phyloP scores from a whole-genome alignment of 139 green algal genomes.

The Edaphochlamys debaryana region DNA sequence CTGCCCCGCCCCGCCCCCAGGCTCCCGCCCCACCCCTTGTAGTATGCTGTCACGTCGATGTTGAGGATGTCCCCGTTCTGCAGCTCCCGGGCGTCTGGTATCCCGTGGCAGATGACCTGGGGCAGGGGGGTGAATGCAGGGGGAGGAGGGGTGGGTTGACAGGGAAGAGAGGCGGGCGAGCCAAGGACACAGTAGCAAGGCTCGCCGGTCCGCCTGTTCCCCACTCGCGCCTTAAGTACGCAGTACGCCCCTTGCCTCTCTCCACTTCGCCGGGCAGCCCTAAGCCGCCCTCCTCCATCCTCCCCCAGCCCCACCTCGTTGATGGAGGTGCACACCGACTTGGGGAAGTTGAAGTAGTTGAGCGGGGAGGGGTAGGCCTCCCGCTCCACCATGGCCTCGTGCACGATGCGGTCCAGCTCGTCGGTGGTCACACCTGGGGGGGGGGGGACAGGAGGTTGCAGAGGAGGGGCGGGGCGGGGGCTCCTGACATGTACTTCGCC shows the following conservation, averaged over 20 bases:
- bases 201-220: too few relatives aligned
- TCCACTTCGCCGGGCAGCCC: too few relatives aligned
- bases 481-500: too few relatives aligned
- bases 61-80: slow-evolving; percentile 98
- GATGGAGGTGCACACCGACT: slow-evolving; percentile 95
- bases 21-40: slow-evolving; percentile 52
- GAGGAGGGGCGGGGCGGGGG: too few relatives aligned
- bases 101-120: slow-evolving; percentile 98
- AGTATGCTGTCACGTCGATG: slow-evolving; percentile 93
- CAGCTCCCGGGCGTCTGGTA: slow-evolving; percentile 91
- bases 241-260: too few relatives aligned
- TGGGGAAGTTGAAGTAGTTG: slow-evolving; percentile 97
- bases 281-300: too few relatives aligned
- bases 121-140: not conserved
- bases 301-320: slow-evolving; percentile 87
- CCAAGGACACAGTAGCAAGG: too few relatives aligned
- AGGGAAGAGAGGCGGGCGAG: too few relatives aligned
- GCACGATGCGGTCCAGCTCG: slow-evolving; percentile 94
- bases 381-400: slow-evolving; percentile 82
- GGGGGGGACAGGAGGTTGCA: slow-evolving; percentile 11
- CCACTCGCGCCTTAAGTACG: too few relatives aligned
- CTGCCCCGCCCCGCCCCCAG: too few relatives aligned
- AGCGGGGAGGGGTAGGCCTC: slow-evolving; percentile 91
- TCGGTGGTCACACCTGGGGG: slow-evolving; percentile 86
- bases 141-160: too few relatives aligned